Evolutionary conservation across 1,284 basidiomycete genomes (phyloP), one percentile per base, ranked within the genome.

Genomic region (Amylostereum areolatum): DNA sequence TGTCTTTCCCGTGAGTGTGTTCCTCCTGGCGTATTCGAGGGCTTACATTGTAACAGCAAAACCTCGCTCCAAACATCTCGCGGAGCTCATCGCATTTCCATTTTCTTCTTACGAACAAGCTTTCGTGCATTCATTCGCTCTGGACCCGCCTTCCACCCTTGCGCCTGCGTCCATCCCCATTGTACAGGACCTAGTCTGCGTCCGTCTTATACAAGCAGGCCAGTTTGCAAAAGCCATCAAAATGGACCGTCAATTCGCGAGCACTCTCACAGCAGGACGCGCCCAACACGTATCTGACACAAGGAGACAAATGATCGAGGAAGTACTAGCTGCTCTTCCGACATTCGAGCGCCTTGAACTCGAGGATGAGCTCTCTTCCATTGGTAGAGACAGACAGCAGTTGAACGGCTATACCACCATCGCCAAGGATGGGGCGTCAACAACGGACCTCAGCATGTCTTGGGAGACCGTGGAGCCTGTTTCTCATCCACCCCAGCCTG

Each of bases 161-260:
- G 64, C 79, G 0, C 52, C 71, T 0, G 53, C 69, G 0, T 78
- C 81, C 1, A 66, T 84, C 24, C 73, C 80, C 2, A 69, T 82
- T 9, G 66, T 93, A 0, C 89, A 92, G 62, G 87, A 92, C 58
- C 75, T 93, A n/a, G 75, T 91, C 31, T 89, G 84, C 49, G 78
- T 89, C 7, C 81, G 90, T 9, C 75, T 92, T 3, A 79, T 92
- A 31, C 86, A 91, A 59, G 75, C 74, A 5, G 90, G 89, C 3
- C 77, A 81, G 52, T 85, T 87, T 59, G 71, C 78, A 0, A 80
- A 83, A 31, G 87, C 87, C 1, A 77, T 92, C 54, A 84, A 85
- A 62, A 73, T 89, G 32, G 90, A 92, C 66, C 77, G 78, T 50
- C 72, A 78, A 55, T 83, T 87, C 55, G 66, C 73, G 3, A 67